Base-by-base conservation (phyloP, 2,329 filamentous ascomycete genomes). In the Chaetomium sp. region DNA sequence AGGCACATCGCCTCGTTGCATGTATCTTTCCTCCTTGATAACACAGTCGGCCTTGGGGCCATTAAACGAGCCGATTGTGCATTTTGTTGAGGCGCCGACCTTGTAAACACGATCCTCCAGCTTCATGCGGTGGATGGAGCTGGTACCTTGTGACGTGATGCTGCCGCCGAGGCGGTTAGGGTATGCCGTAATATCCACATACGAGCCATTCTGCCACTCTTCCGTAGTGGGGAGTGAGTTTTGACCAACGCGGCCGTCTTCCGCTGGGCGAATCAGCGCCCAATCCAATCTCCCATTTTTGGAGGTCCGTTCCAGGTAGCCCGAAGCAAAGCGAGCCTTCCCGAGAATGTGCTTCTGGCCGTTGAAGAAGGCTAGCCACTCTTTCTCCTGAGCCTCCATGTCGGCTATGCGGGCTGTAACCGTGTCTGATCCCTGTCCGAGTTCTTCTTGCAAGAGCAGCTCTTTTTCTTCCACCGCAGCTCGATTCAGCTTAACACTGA, bases 351-450 rank as follows among this genome's bases (percentile, higher is more conserved):
- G 54, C 27, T 42, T 38, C 23, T 25, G 19, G 13, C 16, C 27
- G 54, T 42, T 21, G 54, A 57, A 57, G 35, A 57, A 57, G n/a
- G n/a, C 54, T 21, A 25, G 23, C n/a, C n/a, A 19, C n/a, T 42
- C n/a, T 21, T 57, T 42, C n/a, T 54, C 23, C 31, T 31, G 50
- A 31, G 50, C 50, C 27, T 54, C 50, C 23, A 50, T 50, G 7
- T 50, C 47, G 47, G 47, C 10, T 25, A 50, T 50, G 47, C 47
- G 47, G 47, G 47, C 47, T 27, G 47, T 25, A 50, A 13, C 5
- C 23, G 3, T 4, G 25, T 5, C 19, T 42, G 10, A 13, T 13
- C 16, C 35, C 21, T 27, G 25, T 50, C 21, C 21, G 21, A 27
- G 47, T 50, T 25, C 21, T 50, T 16, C 23, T 50, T 50, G 47